phyloP scores from a whole-genome alignment of 2,329 filamentous ascomycete genomes.

The Claviceps cyperi region DNA sequence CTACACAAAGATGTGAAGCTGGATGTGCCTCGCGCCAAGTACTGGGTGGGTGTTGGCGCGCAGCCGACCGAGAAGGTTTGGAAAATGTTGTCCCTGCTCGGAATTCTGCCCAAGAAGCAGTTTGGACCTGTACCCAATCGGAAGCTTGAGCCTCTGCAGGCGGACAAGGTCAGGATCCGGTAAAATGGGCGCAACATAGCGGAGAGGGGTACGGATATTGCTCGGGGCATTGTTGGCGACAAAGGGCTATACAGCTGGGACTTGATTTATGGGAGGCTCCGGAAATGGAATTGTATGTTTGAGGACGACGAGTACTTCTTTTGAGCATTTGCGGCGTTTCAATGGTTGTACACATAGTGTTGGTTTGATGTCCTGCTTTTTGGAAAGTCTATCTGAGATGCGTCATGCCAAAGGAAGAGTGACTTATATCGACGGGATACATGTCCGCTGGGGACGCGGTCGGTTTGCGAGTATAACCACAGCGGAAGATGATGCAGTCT shows the following conservation, averaged over 20 bases:
- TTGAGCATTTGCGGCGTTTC: neutral
- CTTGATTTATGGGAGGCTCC: neutral
- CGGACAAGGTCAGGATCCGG: constrained; percentile 16
- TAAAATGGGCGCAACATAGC: constrained; percentile 2
- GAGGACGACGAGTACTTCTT: neutral
- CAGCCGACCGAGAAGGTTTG: constrained; percentile 86
- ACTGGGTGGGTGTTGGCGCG: constrained; percentile 94
- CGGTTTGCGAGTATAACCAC: too few relatives aligned
- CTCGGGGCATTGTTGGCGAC: neutral
- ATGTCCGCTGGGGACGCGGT: too few relatives aligned
- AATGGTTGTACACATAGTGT: neutral
- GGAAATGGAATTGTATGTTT: neutral
- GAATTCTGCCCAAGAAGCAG: constrained; percentile 24
- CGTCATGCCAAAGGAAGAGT: too few relatives aligned
- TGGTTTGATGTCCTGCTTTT: too few relatives aligned
- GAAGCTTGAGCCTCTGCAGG: constrained; percentile 13
- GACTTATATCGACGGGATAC: too few relatives aligned
- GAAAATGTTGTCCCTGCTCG: constrained; percentile 70
- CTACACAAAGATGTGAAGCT: constrained; percentile 86
- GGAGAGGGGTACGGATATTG: too few relatives aligned
- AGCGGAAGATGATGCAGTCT: too few relatives aligned
- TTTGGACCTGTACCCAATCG: constrained; percentile 18
- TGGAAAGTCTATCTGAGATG: too few relatives aligned
- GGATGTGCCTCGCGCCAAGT: constrained; percentile 66
- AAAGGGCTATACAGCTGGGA: neutral